A percentile compares a stretch with the other conserved stretches of the same genome.
Evolutionary conservation across 306 rosid genomes (phyloP).

Genomic region (Acmispon strigosus): DNA sequence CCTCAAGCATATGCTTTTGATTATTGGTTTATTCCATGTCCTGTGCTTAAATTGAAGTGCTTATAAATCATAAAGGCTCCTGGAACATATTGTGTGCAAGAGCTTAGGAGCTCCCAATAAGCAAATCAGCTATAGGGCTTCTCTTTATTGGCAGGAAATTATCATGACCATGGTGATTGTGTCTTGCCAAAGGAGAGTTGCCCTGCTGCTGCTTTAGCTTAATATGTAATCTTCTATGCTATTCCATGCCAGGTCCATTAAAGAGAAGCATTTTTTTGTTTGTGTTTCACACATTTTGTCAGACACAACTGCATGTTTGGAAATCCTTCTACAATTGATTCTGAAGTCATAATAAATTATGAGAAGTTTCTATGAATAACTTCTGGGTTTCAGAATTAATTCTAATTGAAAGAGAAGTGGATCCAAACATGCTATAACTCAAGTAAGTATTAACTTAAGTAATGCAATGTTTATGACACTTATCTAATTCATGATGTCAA

Average conservation of each 20-base stretch:
- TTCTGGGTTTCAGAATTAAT: no score
- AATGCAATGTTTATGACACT: neutral
- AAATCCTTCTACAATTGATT: no score
- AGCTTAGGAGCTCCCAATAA: conserved; percentile 14
- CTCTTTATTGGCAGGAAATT: conserved; percentile 51
- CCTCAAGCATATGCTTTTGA: conserved; percentile 41
- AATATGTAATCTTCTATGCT: neutral
- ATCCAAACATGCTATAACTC: neutral
- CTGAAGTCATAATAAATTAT: no score
- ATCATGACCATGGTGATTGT: conserved; percentile 1
- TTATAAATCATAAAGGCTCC: conserved; percentile 27
- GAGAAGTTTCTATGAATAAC: no score
- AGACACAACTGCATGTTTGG: no score
- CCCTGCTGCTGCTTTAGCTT: conserved; percentile 54
- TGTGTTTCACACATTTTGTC: neutral
- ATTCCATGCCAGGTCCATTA: neutral
- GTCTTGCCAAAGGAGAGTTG: conserved; percentile 62
- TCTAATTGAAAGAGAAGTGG: no score
- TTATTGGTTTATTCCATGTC: conserved; percentile 36
- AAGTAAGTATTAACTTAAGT: neutral
- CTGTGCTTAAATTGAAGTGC: neutral
- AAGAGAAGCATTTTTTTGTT: neutral
- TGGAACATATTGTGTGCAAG: neutral
- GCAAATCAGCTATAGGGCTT: conserved; percentile 59
- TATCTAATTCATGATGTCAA: neutral